Percentiles rank a stretch among this genome's conserved stretches.
Evolutionary conservation across 1,284 basidiomycete species (phyloP).

Genomic region (Fomitopsis schrenkii): DNA sequence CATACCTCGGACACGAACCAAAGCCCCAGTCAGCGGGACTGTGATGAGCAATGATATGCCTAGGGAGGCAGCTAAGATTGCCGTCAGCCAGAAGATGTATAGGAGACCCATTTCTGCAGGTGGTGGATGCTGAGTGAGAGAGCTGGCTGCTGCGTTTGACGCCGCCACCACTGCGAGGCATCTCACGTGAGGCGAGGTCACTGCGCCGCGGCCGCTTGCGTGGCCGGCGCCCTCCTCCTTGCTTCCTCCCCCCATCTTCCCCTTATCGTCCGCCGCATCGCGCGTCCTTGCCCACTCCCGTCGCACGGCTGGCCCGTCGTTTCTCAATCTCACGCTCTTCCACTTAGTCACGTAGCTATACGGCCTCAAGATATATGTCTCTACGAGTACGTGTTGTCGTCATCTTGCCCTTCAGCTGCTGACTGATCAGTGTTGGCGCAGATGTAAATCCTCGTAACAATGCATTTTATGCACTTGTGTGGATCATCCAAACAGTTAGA

Average conservation of each 20-base stretch:
- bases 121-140: background rate
- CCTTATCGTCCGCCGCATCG: conserved; percentile 5
- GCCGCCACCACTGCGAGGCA: background rate
- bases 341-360: too few relatives aligned
- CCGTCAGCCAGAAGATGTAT: conserved; percentile 25
- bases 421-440: too few relatives aligned
- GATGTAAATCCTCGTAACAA: too few relatives aligned
- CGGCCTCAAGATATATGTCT: too few relatives aligned
- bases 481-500: too few relatives aligned
- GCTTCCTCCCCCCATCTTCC: conserved; percentile 37
- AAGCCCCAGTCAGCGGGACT: conserved; percentile 63
- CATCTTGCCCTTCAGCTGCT: too few relatives aligned
- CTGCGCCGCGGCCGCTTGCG: conserved; percentile 1
- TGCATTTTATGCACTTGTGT: too few relatives aligned
- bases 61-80: conserved; percentile 48
- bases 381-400: too few relatives aligned
- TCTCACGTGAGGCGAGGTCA: background rate
- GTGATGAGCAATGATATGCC: conserved; percentile 37
- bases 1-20: conserved; percentile 58
- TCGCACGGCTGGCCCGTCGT: background rate
- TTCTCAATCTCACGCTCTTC: background rate
- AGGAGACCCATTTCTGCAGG: conserved; percentile 6
- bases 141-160: background rate
- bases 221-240: conserved; percentile 24
- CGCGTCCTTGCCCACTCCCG: conserved; percentile 6